These are phyloP conservation scores for Odonthalia washingtoniensis DNA, from an alignment of 31 red algal genomes.

Conservation along the genomic window DNA sequence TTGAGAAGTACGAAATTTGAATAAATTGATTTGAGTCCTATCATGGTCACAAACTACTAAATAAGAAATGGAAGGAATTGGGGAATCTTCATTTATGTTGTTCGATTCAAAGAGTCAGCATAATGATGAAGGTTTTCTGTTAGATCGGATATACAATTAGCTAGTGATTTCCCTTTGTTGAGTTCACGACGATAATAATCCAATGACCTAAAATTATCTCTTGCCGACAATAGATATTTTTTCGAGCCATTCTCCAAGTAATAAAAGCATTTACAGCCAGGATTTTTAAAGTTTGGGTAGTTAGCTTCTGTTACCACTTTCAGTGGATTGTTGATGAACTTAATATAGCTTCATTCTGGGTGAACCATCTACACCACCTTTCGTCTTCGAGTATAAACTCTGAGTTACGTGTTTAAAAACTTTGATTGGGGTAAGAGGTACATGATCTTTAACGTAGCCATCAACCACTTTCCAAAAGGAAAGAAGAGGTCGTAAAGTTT, in stretches of 20 bases:
- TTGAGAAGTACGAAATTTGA: too few species aligned
- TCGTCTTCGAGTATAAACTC: constrained; percentile 6
- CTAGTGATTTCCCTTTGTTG: too few species aligned
- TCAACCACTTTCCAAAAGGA: background rate
- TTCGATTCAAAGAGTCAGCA: too few species aligned
- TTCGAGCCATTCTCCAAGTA: background rate
- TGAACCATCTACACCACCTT: background rate
- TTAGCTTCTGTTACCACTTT: constrained; percentile 4
- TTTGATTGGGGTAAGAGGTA: background rate
- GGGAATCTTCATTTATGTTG: too few species aligned
- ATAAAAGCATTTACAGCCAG: background rate
- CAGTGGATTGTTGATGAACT: background rate
- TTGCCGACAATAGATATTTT: background rate
- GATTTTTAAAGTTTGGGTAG: background rate
- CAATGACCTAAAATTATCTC: background rate
- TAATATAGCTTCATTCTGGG: background rate
- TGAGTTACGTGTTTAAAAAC: background rate
- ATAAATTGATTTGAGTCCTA: too few species aligned
- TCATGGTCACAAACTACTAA: too few species aligned
- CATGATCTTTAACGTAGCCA: background rate
- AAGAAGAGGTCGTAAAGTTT: background rate
- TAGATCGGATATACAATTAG: too few species aligned
- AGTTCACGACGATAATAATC: too few species aligned
- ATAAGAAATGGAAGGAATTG: too few species aligned
- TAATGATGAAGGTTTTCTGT: too few species aligned